These are phyloP conservation scores for Cladobotryum mycophilum DNA, from an alignment of 2,329 filamentous ascomycete genomes.

Conservation along the genomic window DNA sequence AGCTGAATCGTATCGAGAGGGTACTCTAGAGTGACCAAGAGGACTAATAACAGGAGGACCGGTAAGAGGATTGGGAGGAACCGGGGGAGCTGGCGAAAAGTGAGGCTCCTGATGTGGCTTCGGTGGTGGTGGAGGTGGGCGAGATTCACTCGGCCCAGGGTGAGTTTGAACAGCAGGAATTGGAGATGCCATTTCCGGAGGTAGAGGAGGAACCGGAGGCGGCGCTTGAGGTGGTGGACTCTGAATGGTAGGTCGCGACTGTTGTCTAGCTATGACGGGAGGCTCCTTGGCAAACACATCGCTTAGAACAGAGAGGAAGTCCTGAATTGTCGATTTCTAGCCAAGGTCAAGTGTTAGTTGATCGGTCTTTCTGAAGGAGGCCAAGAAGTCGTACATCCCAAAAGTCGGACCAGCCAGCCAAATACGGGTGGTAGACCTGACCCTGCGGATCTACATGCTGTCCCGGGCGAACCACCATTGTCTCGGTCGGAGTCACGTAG, in stretches of 20 bases:
- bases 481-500: constrained; percentile 82
- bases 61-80: constrained; percentile 20
- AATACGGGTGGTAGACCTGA: constrained; percentile 89
- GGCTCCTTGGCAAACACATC: constrained; percentile 93
- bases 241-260: constrained; percentile 35
- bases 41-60: constrained; percentile 13
- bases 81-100: constrained; percentile 20
- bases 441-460: constrained; percentile 95
- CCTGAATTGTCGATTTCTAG: constrained; percentile 74
- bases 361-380: neutral
- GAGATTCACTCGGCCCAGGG: constrained; percentile 27
- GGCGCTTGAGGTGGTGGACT: constrained; percentile 35
- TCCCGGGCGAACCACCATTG: constrained; percentile 83
- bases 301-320: constrained; percentile 74
- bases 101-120: constrained; percentile 26
- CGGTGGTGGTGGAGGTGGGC: constrained; percentile 47
- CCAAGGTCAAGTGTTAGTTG: constrained; percentile 19
- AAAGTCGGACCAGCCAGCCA: constrained; percentile 81
- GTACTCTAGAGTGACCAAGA: constrained; percentile 14
- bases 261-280: constrained; percentile 72
- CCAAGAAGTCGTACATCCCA: constrained; percentile 65
- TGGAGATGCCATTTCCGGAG: constrained; percentile 51
- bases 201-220: constrained; percentile 66
- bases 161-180: constrained; percentile 31
- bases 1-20: constrained; percentile 42